Percentiles rank a stretch among this genome's conserved stretches.
Evolutionary conservation across 2,329 filamentous ascomycete species (phyloP).

Genomic region (Juglanconis sp.): DNA sequence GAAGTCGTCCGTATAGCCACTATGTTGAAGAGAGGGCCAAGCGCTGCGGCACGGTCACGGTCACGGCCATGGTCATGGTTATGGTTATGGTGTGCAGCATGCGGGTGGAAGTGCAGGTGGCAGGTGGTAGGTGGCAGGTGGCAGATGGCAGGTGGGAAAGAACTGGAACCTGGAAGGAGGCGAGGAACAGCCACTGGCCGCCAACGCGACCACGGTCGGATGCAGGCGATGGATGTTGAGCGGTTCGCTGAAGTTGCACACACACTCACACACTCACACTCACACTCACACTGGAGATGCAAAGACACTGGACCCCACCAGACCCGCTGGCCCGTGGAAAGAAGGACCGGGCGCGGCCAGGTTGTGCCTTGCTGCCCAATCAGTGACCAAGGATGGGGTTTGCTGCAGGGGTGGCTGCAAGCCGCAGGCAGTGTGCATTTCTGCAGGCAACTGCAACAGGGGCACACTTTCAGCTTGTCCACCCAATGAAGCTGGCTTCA

Average conservation of each 20-base stretch:
- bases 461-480: background rate
- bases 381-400: too few species aligned
- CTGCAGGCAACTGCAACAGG: background rate
- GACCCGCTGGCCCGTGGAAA: too few species aligned
- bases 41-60: too few species aligned
- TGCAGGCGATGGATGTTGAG: background rate
- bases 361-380: too few species aligned
- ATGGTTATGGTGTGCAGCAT: too few species aligned
- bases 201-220: background rate
- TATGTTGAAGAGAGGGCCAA: too few species aligned
- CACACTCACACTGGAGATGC: background rate
- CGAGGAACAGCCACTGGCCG: background rate
- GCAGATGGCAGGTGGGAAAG: background rate
- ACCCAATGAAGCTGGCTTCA: background rate
- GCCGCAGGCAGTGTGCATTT: background rate
- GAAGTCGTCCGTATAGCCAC: too few species aligned
- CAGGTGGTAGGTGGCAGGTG: background rate
- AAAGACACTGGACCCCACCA: background rate
- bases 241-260: background rate
- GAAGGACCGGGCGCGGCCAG: too few species aligned
- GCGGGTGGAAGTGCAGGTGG: background rate
- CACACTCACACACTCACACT: background rate
- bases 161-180: background rate
- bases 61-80: too few species aligned
- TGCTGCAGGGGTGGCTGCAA: background rate